These are phyloP conservation scores for Dactylis glomerata DNA, from an alignment of 176 grass and related monocot genomes.

Conservation along the genomic window DNA sequence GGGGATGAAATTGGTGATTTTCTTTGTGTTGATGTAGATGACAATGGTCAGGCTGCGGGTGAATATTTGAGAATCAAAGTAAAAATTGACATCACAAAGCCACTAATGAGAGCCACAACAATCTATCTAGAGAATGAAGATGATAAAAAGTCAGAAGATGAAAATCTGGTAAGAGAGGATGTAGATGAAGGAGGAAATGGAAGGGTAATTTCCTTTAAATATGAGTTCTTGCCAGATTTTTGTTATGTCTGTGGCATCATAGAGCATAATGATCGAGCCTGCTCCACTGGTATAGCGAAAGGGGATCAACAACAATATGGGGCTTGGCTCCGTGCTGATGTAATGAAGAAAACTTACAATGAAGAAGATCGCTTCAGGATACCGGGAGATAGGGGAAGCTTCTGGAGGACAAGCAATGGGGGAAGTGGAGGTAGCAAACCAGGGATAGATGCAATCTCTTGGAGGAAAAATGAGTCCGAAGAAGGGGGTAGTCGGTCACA, in stretches of 20 bases:
- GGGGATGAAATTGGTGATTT: background rate
- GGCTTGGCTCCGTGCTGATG: background rate
- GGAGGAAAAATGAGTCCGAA: too few relatives aligned
- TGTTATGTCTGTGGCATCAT: background rate
- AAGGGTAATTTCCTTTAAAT: background rate
- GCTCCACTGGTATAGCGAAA: background rate
- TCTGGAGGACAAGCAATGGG: background rate
- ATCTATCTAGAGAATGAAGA: background rate
- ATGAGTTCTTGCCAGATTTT: background rate
- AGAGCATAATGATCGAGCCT: background rate
- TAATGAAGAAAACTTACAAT: background rate
- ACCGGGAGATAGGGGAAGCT: background rate
- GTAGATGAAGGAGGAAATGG: background rate
- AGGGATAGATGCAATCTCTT: too few relatives aligned
- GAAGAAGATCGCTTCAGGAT: background rate
- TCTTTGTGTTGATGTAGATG: background rate
- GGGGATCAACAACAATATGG: background rate
- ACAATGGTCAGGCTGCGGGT: background rate
- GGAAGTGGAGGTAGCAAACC: background rate
- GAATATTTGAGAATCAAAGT: too few relatives aligned
- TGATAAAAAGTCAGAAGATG: background rate
- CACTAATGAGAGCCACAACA: background rate
- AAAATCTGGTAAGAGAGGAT: background rate
- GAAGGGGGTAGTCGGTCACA: too few relatives aligned
- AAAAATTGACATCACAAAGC: too few relatives aligned